Evolutionary conservation across 768 basidiomycete genomes (phyloP), one percentile per base, ranked within the genome.

Genomic region (Sporobolomyces pararoseus): DNA sequence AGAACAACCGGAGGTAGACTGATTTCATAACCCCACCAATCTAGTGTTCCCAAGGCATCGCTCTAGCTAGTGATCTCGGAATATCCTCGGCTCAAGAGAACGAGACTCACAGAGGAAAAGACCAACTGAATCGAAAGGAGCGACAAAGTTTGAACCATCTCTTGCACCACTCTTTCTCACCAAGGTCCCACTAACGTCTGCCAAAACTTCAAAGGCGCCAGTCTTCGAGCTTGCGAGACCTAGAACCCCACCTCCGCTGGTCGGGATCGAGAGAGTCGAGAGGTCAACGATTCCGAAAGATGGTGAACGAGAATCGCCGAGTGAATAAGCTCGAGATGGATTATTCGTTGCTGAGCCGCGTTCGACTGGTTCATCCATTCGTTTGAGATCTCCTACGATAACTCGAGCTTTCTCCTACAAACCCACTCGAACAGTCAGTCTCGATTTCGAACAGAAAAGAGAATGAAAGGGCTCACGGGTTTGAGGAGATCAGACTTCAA

Each of bases 11-110:
- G 84, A 6, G 91, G 91, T 32, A 94, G 82, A 42, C 86, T 83
- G 0, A 92, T 64, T 77, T 94, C 91, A 17, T 90, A 81, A 19
- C 91, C 91, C 91, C 91, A 94, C 91, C 91, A 92, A 79, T 91
- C 90, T 91, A 71, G 23, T n/a, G 29, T 7, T 12, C 14, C 16
- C 39, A 9, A 46, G 12, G 10, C 10, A 13, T 23, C 46, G 23
- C 9, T 42, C 39, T 10, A 17, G 10, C 10, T 42, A 17, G 39
- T 10, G 39, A 9, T 10, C 39, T 42, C 13, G 23, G 46, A 6
- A 47, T 23, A 23, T 23, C 12, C 6, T 13, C 23, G 46, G 6
- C 6, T 12, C 12, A 23, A 14, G 39, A 9, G 39, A 42, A 42
- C 9, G 39, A 13, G 46, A 42, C 75, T 52, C 59, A 72, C 73